These are phyloP conservation scores for Podila minutissima DNA, from an alignment of 192 early-diverging fungal genomes.

Conservation along the genomic window DNA sequence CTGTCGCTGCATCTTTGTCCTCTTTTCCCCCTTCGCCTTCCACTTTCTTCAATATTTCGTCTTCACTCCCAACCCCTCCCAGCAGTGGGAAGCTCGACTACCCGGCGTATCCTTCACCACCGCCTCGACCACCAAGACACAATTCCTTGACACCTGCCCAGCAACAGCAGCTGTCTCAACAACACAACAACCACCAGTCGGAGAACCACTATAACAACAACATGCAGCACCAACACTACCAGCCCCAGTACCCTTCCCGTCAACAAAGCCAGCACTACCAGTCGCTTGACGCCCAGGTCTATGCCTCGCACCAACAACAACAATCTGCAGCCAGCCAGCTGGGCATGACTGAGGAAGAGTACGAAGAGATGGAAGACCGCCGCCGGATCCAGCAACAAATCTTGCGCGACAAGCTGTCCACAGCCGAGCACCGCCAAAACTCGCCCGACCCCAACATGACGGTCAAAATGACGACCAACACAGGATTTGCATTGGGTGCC, in stretches of 20 bases:
- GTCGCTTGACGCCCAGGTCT: slow-evolving; percentile 15
- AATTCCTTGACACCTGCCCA: slow-evolving; percentile 5
- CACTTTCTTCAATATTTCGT: slow-evolving; percentile 15
- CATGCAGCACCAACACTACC: not conserved
- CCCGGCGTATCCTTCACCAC: not conserved
- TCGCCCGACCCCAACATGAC: slow-evolving; percentile 33
- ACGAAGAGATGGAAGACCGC: slow-evolving; percentile 47
- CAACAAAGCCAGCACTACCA: slow-evolving; percentile 40
- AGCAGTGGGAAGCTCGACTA: slow-evolving; percentile 17
- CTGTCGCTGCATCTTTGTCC: not conserved
- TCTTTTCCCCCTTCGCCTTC: not conserved
- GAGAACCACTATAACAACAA: slow-evolving; percentile 1
- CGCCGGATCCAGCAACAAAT: slow-evolving; percentile 48
- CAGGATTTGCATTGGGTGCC: slow-evolving; percentile 32
- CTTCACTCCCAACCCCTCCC: slow-evolving; percentile 28
- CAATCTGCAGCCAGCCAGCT: not conserved
- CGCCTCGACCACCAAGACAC: slow-evolving; percentile 1
- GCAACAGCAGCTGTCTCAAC: slow-evolving; percentile 8
- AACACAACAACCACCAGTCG: not conserved
- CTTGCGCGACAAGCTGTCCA: slow-evolving; percentile 29
- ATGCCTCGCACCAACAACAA: slow-evolving; percentile 17
- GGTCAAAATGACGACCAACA: slow-evolving; percentile 38
- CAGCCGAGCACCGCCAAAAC: slow-evolving; percentile 6
- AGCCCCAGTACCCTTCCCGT: slow-evolving; percentile 37
- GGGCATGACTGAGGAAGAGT: slow-evolving; percentile 32